Evolutionary conservation across 306 rosid species (phyloP), one percentile per base, ranked within the genome.

Genomic region (Psophocarpus tetragonolobus): DNA sequence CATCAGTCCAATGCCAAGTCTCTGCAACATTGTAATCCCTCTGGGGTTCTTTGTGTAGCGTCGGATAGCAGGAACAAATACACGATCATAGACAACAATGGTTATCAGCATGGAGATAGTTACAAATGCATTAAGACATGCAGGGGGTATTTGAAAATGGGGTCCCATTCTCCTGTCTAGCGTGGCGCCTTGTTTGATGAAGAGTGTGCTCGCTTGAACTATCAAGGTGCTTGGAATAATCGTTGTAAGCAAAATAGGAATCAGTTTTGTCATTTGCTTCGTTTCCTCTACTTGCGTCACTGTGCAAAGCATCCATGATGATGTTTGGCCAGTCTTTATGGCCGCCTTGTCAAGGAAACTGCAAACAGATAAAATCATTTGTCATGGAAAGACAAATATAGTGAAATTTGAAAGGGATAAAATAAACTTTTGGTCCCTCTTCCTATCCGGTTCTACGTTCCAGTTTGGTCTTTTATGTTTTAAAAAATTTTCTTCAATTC

Each of bases 211-310:
- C 0, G 74, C 65, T 66, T 86, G 94, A 57, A 86, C 79, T 42
- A 76, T 2, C 36, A 86, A 4, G 44, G 82, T 60, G 84, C 92
- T 87, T 71, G 98, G 97, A 18, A 90, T 23, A 66, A 92, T 71
- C 39, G 96, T 81, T 11, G 87, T 86, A 15, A 82, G 38, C 64
- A 92, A 64, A 75, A 94, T 64, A 8, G 98, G 97, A 1, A 92
- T 27, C 94, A 94, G 66, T 82, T 89, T 94, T 35, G 80, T 44
- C 88, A 92, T 94, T 87, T 92, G 96, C 80, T 92, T 94, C 17
- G 96, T 91, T 89, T 94, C 96, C 82, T 94, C 96, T 1, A 90
- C 96, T 86, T 92, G 97, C 24, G 93, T 94, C 73, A 89, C 96
- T 6, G 96, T 42, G 76, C 92, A 87, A 66, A 83, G 92, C 71